A percentile compares a stretch with the other conserved stretches of the same genome.
Evolutionary conservation across 148 eudicot species (phyloP).

Genomic region (Fagopyrum tataricum): DNA sequence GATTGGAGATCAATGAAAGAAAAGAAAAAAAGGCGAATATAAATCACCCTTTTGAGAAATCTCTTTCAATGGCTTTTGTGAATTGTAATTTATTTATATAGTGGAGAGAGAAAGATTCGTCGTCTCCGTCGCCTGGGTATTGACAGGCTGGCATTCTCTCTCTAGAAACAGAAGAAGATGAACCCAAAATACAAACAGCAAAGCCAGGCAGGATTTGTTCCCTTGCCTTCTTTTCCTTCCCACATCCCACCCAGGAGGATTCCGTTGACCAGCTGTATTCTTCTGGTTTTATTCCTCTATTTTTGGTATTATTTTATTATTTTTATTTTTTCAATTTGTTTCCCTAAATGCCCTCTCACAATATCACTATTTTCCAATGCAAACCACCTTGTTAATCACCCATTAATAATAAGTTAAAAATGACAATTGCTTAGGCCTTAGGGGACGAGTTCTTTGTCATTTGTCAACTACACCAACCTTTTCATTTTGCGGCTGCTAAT

Average conservation of each 20-base stretch:
- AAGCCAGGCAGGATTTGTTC: constrained; percentile 7
- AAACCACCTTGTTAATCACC: too few relatives aligned
- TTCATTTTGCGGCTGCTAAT: too few relatives aligned
- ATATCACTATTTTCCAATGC: too few relatives aligned
- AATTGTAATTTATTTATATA: neutral
- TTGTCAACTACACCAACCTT: too few relatives aligned
- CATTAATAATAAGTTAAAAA: too few relatives aligned
- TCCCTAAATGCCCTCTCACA: too few relatives aligned
- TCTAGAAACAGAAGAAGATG: neutral
- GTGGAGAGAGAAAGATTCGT: constrained; percentile 6
- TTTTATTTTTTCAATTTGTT: too few relatives aligned
- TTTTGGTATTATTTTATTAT: too few relatives aligned
- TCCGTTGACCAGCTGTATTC: too few relatives aligned
- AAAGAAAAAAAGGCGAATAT: neutral
- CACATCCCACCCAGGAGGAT: neutral
- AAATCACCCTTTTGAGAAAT: neutral
- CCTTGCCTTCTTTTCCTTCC: neutral
- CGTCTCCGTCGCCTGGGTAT: neutral
- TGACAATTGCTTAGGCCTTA: too few relatives aligned
- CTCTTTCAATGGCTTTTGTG: neutral
- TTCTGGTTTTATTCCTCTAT: too few relatives aligned
- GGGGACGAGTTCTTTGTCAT: too few relatives aligned
- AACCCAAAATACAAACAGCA: neutral
- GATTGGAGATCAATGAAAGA: neutral
- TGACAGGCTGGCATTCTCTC: constrained; percentile 7